Evolutionary conservation across 2,329 filamentous ascomycete genomes (phyloP).

Genomic region (Talaromyces sp.): DNA sequence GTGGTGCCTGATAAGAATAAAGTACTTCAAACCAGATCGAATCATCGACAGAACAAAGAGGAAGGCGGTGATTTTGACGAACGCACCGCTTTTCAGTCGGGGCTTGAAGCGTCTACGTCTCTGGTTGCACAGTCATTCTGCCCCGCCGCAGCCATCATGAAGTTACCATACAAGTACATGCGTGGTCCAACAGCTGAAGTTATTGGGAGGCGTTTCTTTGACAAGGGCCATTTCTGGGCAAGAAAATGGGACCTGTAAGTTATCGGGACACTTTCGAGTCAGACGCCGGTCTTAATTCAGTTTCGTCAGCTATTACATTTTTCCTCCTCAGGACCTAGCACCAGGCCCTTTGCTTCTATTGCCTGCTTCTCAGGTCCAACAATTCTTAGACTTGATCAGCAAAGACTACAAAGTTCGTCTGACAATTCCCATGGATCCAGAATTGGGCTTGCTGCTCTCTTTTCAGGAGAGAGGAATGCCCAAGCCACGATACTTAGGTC

Average conservation of each 20-base stretch:
- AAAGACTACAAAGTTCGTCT: slow-evolving; percentile 48
- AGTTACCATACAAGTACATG: slow-evolving; percentile 44
- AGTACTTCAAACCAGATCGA: background rate
- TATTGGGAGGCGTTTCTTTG: slow-evolving; percentile 41
- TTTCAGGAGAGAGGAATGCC: slow-evolving; percentile 62
- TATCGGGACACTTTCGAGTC: background rate
- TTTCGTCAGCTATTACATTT: slow-evolving; percentile 62
- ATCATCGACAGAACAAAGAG: background rate
- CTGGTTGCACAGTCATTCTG: slow-evolving; percentile 33
- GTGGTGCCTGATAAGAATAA: background rate
- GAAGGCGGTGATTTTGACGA: slow-evolving; percentile 4
- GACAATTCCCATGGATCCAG: slow-evolving; percentile 54
- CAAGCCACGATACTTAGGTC: slow-evolving; percentile 65
- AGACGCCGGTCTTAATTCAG: background rate
- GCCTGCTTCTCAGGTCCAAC: slow-evolving; percentile 60
- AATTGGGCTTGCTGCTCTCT: slow-evolving; percentile 56
- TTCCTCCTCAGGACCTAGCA: slow-evolving; percentile 47
- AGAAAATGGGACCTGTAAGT: slow-evolving; percentile 75
- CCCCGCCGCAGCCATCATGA: slow-evolving; percentile 37
- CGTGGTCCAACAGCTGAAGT: slow-evolving; percentile 28
- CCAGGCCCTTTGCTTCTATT: slow-evolving; percentile 63
- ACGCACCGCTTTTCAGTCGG: slow-evolving; percentile 5
- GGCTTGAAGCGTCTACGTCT: slow-evolving; percentile 8
- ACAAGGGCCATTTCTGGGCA: slow-evolving; percentile 45
- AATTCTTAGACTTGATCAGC: slow-evolving; percentile 65